Percentiles rank a stretch among this genome's conserved stretches.
phyloP scores from a whole-genome alignment of 345 rosid species.

The Sonneratia caseolaris region DNA sequence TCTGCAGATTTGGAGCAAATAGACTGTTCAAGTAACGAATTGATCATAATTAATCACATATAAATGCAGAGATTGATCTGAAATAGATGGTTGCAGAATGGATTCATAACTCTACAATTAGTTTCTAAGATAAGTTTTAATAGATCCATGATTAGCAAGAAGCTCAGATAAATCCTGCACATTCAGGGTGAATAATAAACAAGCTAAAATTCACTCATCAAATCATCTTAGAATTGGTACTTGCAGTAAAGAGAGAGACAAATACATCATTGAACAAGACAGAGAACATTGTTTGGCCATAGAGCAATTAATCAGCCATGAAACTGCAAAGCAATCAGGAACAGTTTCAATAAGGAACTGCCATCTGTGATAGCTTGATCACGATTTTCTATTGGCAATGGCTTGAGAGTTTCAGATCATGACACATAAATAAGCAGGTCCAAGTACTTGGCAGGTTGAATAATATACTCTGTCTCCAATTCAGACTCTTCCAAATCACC shows the following conservation, averaged over 20 bases:
- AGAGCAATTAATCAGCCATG: not conserved
- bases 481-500: not conserved
- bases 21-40: not conserved
- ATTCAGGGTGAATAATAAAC: not conserved
- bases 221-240: not conserved
- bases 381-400: not conserved
- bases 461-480: too few species aligned
- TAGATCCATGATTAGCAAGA: not conserved
- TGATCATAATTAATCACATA: not conserved
- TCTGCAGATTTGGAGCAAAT: slow-evolving; percentile 18
- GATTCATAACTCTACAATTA: not conserved
- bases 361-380: not conserved
- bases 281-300: not conserved
- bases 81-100: not conserved
- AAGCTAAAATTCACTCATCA: not conserved
- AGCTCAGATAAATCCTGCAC: not conserved
- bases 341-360: not conserved
- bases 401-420: not conserved
- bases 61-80: not conserved
- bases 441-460: too few species aligned
- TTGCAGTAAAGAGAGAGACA: not conserved
- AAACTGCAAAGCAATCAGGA: not conserved
- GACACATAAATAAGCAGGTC: too few species aligned
- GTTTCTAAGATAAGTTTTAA: not conserved
- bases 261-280: not conserved